phyloP scores from a whole-genome alignment of 176 grass and related monocot genomes.

The Cenchrus purpureus region DNA sequence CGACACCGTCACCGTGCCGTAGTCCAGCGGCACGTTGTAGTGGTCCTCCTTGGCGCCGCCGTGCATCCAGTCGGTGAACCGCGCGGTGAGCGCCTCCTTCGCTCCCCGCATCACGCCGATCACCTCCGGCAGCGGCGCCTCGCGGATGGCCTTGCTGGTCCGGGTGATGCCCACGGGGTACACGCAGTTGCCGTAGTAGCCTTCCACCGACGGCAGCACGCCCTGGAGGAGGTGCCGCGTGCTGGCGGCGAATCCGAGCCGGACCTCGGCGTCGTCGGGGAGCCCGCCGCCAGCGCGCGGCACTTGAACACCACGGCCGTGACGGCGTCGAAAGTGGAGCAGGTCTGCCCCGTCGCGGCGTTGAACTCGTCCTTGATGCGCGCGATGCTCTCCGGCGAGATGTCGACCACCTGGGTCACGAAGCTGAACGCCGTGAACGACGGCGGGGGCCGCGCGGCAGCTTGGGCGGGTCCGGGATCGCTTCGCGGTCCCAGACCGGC shows the following conservation, averaged over 20 bases:
- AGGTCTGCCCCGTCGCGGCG: constrained; percentile 49
- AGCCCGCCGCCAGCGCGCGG: constrained; percentile 60
- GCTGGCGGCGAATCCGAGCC: constrained; percentile 79
- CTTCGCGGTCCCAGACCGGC: constrained; percentile 65
- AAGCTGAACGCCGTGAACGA: constrained; percentile 71
- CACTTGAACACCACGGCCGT: constrained; percentile 70
- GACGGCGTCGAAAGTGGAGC: constrained; percentile 83
- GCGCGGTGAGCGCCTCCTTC: constrained; percentile 56
- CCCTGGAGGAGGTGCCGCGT: constrained; percentile 67
- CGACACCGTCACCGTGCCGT: constrained; percentile 69
- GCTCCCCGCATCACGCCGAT: constrained; percentile 74
- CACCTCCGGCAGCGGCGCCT: constrained; percentile 53
- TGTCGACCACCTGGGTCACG: constrained; percentile 62
- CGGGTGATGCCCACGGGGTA: constrained; percentile 65
- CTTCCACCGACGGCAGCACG: constrained; percentile 63
- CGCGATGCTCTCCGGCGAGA: constrained; percentile 62
- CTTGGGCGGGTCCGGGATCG: constrained; percentile 70
- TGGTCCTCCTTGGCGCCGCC: constrained; percentile 56
- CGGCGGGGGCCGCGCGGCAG: constrained; percentile 49
- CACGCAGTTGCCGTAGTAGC: constrained; percentile 86
- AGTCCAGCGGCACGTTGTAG: constrained; percentile 82
- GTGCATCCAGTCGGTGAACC: constrained; percentile 75
- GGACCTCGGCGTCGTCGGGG: constrained; percentile 53
- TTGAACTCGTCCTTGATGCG: constrained; percentile 59
- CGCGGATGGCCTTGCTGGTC: constrained; percentile 34